phyloP scores from a whole-genome alignment of 1,284 basidiomycete species.

The Schizophyllum commune region DNA sequence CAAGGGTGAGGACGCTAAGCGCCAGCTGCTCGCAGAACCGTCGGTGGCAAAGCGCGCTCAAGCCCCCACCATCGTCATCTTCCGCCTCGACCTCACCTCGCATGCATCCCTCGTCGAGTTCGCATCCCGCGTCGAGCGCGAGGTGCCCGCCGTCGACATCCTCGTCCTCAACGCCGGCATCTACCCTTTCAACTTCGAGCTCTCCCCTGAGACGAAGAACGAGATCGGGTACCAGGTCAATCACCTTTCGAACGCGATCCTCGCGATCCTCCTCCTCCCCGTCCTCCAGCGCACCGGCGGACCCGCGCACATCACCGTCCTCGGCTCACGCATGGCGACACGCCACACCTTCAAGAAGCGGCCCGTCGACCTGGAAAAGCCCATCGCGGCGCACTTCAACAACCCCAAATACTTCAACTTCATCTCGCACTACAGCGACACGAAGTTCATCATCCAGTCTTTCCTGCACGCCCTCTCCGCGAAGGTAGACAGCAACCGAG shows the following conservation, averaged over 20 bases:
- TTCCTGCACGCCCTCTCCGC: constrained; percentile 10
- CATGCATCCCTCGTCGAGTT: constrained; percentile 40
- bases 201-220: constrained; percentile 7
- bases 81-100: constrained; percentile 33
- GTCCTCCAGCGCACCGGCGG: constrained; percentile 8
- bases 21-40: constrained; percentile 11
- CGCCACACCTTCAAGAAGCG: constrained; percentile 1
- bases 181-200: constrained; percentile 1
- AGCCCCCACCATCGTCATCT: constrained; percentile 21
- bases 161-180: constrained; percentile 14
- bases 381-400: constrained; percentile 11
- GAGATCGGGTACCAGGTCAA: constrained; percentile 13
- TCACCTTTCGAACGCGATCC: constrained; percentile 12
- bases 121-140: constrained; percentile 31
- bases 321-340: constrained; percentile 9
- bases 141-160: constrained; percentile 24
- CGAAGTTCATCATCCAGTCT: constrained; percentile 10
- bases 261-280: constrained; percentile 13
- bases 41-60: constrained; percentile 3
- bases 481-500: constrained; percentile 6
- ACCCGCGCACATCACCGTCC: constrained; percentile 9
- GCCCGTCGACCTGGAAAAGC: constrained; percentile 7
- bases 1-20: constrained; percentile 9
- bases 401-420: constrained; percentile 6
- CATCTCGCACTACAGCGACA: constrained; percentile 11